A percentile compares a stretch with the other conserved stretches of the same genome.
Evolutionary conservation across 164 flowering plant genomes (phyloP).

Genomic region (Cinnamomum chago): DNA sequence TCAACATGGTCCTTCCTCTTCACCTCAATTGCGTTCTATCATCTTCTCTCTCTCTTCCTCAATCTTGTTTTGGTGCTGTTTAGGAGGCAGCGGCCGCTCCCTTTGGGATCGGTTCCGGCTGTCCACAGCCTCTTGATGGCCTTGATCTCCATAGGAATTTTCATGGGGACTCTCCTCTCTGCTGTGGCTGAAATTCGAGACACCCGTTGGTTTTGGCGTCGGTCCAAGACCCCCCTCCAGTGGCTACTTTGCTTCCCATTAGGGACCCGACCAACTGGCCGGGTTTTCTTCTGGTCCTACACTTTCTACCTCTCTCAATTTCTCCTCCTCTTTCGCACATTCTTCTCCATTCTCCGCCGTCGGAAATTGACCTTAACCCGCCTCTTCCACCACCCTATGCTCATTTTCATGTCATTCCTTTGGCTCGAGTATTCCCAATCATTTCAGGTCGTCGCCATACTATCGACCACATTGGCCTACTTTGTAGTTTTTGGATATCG

Average conservation of each 20-base stretch:
- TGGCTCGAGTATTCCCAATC: conserved; percentile 93
- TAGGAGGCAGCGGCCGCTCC: conserved; percentile 31
- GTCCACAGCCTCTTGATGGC: conserved; percentile 56
- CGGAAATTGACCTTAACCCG: conserved; percentile 41
- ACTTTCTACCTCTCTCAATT: conserved; percentile 60
- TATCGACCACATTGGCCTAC: conserved; percentile 41
- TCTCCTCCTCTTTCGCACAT: conserved; percentile 51
- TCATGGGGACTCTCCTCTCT: conserved; percentile 57
- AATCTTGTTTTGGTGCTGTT: conserved; percentile 24
- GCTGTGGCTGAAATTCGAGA: conserved; percentile 71
- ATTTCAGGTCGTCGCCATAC: conserved; percentile 66
- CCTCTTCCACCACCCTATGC: conserved; percentile 52
- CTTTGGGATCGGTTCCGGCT: conserved; percentile 69
- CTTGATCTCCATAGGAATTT: conserved; percentile 47
- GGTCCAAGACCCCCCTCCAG: conserved; percentile 56
- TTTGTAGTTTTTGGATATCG: conserved; percentile 64
- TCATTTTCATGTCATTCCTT: conserved; percentile 50
- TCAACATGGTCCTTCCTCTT: conserved; percentile 86
- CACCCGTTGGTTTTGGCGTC: conserved; percentile 73
- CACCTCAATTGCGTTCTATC: conserved; percentile 47
- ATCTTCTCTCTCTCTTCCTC: conserved; percentile 42
- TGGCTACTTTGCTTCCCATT: conserved; percentile 87
- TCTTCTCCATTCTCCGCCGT: conserved; percentile 44
- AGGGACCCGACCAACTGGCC: conserved; percentile 76
- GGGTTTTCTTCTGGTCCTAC: conserved; percentile 90